Conservation (phyloP, 2,329 filamentous ascomycete genomes). For the Xylaria sp. region DNA sequence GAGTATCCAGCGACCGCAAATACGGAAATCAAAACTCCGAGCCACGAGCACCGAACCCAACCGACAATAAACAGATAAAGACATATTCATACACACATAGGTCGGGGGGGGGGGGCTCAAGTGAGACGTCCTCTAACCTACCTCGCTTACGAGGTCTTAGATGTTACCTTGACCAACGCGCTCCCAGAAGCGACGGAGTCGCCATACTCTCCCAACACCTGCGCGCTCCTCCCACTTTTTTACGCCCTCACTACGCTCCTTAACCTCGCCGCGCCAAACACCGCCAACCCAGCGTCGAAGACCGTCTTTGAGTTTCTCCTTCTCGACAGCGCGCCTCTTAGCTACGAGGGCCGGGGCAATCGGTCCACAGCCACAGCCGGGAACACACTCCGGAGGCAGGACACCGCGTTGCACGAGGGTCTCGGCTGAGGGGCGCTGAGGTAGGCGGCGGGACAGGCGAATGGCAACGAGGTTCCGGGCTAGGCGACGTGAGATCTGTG, state of each 20-base stretch:
- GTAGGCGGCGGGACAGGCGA: conserved; percentile 70
- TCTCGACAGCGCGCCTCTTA: conserved; percentile 70
- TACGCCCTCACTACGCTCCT: conserved; percentile 60
- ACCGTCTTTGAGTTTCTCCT: conserved; percentile 74
- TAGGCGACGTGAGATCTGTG: conserved; percentile 71
- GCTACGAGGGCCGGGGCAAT: conserved; percentile 73
- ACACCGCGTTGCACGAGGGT: conserved; percentile 72
- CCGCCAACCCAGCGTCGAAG: conserved; percentile 72
- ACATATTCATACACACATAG: conserved; percentile 13
- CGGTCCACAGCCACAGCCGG: conserved; percentile 53
- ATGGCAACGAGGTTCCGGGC: conserved; percentile 73
- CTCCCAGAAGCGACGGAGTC: conserved; percentile 75
- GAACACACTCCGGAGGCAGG: conserved; percentile 69
- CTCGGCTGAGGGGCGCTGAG: conserved; percentile 68
- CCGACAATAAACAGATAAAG: neutral
- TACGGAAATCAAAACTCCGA: conserved; percentile 3
- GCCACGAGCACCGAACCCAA: neutral
- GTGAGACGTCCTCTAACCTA: neutral
- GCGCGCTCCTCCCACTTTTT: conserved; percentile 61
- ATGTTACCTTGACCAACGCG: conserved; percentile 58
- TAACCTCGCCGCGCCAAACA: conserved; percentile 66
- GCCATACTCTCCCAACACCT: conserved; percentile 69
- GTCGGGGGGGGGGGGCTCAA: neutral
- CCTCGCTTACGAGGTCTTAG: conserved; percentile 2
- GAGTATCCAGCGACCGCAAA: conserved; percentile 24